These are phyloP conservation scores for Vitis hybrid DNA, from an alignment of 177 flowering plant genomes.

Conservation along the genomic window DNA sequence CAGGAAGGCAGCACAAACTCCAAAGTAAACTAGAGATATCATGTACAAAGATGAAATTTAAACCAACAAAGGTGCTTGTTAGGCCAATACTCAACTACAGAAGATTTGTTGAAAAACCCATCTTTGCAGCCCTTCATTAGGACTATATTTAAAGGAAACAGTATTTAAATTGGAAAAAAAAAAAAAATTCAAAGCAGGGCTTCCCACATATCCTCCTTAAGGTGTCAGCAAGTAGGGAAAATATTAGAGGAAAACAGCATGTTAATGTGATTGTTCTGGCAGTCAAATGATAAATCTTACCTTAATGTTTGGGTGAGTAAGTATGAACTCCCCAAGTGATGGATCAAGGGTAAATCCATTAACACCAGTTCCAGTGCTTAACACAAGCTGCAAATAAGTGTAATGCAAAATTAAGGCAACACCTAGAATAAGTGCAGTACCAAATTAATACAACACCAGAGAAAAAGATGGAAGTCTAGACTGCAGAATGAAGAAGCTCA, in stretches of 20 bases:
- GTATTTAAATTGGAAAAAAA: neutral
- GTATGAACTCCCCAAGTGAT: conserved; percentile 94
- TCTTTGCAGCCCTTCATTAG: conserved; percentile 1
- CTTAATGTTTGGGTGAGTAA: conserved; percentile 95
- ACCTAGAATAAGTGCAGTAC: neutral
- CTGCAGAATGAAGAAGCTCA: neutral
- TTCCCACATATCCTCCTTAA: neutral
- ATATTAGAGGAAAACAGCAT: neutral
- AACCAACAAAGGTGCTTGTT: neutral
- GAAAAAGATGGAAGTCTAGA: conserved; percentile 1
- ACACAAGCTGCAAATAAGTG: conserved; percentile 62
- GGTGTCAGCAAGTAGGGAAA: neutral
- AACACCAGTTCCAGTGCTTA: conserved; percentile 93
- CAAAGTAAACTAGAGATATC: neutral
- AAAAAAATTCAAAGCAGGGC: neutral
- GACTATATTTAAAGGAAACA: neutral
- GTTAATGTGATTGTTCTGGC: conserved; percentile 16
- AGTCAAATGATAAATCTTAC: conserved; percentile 29
- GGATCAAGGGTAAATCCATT: conserved; percentile 98
- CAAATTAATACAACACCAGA: too few species aligned
- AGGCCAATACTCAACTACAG: neutral
- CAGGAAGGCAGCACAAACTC: neutral
- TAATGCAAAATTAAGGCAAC: conserved; percentile 1
- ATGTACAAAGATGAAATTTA: neutral
- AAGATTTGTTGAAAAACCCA: neutral